Conservation (phyloP, 116 monocot species). For the Papilionanthe hybrid region DNA sequence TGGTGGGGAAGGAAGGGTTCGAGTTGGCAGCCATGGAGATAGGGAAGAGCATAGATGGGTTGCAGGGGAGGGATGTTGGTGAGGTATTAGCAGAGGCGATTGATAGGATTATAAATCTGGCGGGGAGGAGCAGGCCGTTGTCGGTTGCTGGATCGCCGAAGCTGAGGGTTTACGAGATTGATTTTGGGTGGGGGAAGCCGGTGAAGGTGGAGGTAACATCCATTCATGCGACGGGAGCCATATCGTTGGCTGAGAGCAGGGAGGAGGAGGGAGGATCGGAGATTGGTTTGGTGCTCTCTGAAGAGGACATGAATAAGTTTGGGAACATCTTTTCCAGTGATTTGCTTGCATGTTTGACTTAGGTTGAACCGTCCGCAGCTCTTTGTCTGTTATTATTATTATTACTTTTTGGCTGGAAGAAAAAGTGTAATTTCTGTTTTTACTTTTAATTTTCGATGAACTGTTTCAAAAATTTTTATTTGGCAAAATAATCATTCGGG, state of each 20-base stretch:
- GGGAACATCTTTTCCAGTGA: neutral
- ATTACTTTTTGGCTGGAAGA: too few relatives aligned
- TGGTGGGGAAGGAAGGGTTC: neutral
- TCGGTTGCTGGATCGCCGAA: conserved; percentile 32
- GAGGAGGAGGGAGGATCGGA: conserved; percentile 23
- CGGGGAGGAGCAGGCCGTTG: neutral
- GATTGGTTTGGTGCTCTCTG: conserved; percentile 23
- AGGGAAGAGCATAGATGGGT: conserved; percentile 3
- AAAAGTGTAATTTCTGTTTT: too few relatives aligned
- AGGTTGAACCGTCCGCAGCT: too few relatives aligned
- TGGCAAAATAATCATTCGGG: too few relatives aligned
- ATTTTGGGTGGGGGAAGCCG: conserved; percentile 42
- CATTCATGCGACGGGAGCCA: conserved; percentile 13
- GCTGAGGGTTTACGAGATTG: conserved; percentile 18
- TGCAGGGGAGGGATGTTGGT: neutral
- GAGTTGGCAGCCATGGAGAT: conserved; percentile 10
- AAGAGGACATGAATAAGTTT: conserved; percentile 18
- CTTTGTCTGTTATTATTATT: too few relatives aligned
- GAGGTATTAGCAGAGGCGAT: neutral
- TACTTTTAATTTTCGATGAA: too few relatives aligned
- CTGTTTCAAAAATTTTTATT: too few relatives aligned
- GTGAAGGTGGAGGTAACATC: conserved; percentile 22
- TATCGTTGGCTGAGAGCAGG: conserved; percentile 35
- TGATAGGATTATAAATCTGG: too few relatives aligned
- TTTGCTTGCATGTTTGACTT: neutral